Conservation (phyloP, 164 flowering plant species). For the Amborella trichopoda region DNA sequence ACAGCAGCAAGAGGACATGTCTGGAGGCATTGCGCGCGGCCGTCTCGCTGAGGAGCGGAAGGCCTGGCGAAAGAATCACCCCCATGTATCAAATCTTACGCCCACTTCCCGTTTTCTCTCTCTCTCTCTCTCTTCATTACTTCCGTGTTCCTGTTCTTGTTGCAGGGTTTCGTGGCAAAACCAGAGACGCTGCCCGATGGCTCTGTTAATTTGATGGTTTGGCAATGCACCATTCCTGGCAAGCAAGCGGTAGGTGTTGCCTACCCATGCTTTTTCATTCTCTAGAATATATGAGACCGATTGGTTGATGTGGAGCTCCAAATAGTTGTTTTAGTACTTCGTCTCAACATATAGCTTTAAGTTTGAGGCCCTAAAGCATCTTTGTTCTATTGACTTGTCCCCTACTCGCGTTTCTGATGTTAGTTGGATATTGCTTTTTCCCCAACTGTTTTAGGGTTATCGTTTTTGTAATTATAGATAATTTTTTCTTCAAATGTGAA, state of each 20-base stretch:
- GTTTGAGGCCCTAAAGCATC: too few relatives aligned
- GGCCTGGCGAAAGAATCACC: conserved; percentile 82
- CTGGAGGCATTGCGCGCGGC: conserved; percentile 79
- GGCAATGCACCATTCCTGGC: conserved; percentile 88
- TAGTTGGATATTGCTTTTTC: too few relatives aligned
- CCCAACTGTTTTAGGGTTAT: too few relatives aligned
- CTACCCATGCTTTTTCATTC: too few relatives aligned
- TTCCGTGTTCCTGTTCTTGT: background rate
- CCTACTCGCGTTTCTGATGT: too few relatives aligned
- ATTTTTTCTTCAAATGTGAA: too few relatives aligned
- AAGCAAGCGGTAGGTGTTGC: conserved; percentile 43
- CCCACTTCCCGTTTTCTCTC: background rate
- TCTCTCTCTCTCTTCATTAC: background rate
- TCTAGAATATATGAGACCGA: too few relatives aligned
- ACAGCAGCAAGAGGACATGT: conserved; percentile 21
- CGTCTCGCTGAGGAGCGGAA: conserved; percentile 76
- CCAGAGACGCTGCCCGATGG: conserved; percentile 73
- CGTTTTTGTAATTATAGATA: too few relatives aligned
- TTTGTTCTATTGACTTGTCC: too few relatives aligned
- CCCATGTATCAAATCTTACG: conserved; percentile 69
- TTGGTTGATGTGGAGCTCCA: too few relatives aligned
- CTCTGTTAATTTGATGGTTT: conserved; percentile 64
- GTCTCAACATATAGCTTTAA: too few relatives aligned
- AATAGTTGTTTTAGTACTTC: too few relatives aligned
- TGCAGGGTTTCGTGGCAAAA: conserved; percentile 80